Evolutionary conservation across 768 basidiomycete genomes (phyloP).

Genomic region (Leccinum barrowsii): DNA sequence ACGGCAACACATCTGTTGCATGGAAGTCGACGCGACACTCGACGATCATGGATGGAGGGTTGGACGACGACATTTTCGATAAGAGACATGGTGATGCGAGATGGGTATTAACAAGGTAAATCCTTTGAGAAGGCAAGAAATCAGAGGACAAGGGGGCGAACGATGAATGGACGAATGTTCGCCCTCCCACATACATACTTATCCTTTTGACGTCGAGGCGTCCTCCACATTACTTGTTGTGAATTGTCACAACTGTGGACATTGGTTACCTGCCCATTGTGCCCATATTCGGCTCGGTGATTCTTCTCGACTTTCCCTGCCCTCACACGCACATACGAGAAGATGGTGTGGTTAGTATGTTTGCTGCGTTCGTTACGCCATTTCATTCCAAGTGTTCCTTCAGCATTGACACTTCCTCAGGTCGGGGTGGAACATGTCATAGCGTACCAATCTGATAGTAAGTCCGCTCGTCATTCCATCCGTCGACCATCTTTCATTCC

Average conservation of each 20-base stretch:
- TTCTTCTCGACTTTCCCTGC: conserved; percentile 16
- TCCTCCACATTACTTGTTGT: conserved; percentile 31
- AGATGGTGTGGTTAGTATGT: conserved; percentile 20
- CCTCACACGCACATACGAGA: conserved; percentile 13
- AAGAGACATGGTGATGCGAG: conserved; percentile 18
- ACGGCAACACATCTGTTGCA: conserved; percentile 25
- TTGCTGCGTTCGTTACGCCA: conserved; percentile 17
- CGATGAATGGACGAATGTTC: conserved; percentile 3
- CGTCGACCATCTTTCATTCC: conserved; percentile 20
- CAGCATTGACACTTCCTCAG: conserved; percentile 11
- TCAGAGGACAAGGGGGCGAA: background rate
- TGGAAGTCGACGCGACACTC: conserved; percentile 16
- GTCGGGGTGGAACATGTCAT: background rate
- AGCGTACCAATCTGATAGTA: conserved; percentile 5
- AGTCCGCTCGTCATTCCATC: conserved; percentile 14
- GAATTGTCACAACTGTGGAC: conserved; percentile 24
- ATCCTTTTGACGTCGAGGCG: conserved; percentile 23
- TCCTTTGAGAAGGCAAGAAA: background rate
- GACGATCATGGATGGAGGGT: conserved; percentile 8
- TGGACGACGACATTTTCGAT: conserved; percentile 8
- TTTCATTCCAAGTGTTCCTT: conserved; percentile 22
- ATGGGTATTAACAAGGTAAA: conserved; percentile 11
- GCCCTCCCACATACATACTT: background rate
- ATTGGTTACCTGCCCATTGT: conserved; percentile 18
- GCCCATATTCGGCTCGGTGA: conserved; percentile 13